phyloP scores from a whole-genome alignment of 352 stramenopile genomes.

The Phytopythium oedochilum region DNA sequence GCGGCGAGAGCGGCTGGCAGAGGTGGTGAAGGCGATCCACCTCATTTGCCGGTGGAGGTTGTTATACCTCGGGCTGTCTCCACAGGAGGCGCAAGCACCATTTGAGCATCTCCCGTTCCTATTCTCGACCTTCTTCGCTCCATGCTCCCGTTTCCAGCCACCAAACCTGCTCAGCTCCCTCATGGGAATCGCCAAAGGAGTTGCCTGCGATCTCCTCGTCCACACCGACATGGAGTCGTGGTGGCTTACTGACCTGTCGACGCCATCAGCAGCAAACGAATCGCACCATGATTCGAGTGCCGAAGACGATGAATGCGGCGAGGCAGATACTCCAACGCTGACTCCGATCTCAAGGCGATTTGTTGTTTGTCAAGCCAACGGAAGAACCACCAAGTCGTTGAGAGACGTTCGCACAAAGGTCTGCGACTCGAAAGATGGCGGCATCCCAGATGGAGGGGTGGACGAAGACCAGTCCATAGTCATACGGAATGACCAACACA shows the following conservation, averaged over 20 bases:
- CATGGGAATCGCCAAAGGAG: conserved; percentile 25
- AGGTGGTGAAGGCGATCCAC: conserved; percentile 37
- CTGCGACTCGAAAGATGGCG: background rate
- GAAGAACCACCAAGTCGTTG: background rate
- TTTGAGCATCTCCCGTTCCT: conserved; percentile 50
- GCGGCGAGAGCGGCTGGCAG: conserved; percentile 19
- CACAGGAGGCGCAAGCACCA: conserved; percentile 37
- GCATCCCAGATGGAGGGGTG: background rate
- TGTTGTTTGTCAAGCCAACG: background rate
- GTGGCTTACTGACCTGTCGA: background rate
- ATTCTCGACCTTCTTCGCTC: conserved; percentile 25
- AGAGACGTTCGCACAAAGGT: background rate
- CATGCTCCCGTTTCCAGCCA: conserved; percentile 11
- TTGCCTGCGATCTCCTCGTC: conserved; percentile 14
- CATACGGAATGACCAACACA: background rate
- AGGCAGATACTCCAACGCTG: background rate
- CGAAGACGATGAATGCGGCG: background rate
- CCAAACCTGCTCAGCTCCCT: conserved; percentile 25
- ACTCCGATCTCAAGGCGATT: background rate
- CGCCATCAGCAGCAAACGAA: background rate
- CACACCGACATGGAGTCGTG: background rate
- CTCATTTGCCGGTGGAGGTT: conserved; percentile 63
- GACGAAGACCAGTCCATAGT: background rate
- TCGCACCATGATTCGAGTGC: background rate
- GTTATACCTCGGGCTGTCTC: conserved; percentile 37